Evolutionary conservation across 345 rosid genomes (phyloP).

Genomic region (Boechera retrofracta): DNA sequence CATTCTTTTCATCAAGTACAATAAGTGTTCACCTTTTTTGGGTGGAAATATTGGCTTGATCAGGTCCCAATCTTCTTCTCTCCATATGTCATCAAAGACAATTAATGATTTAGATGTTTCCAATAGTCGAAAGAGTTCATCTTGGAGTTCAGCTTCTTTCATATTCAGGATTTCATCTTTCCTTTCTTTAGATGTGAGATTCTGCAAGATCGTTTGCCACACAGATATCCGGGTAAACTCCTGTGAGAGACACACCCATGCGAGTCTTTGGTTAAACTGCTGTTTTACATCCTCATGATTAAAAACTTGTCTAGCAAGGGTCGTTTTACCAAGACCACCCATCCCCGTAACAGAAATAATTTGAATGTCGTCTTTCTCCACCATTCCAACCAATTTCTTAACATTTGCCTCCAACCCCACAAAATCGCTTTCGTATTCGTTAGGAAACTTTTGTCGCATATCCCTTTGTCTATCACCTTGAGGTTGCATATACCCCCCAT

Average conservation of each 20-base stretch:
- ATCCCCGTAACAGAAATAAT: neutral
- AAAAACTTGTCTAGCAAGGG: neutral
- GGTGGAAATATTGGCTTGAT: slow-evolving; percentile 4
- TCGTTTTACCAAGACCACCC: neutral
- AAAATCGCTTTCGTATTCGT: neutral
- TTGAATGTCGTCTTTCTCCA: neutral
- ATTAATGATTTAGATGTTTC: neutral
- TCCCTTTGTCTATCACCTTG: neutral
- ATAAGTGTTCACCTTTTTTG: neutral
- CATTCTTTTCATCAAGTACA: neutral
- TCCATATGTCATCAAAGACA: neutral
- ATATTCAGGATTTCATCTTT: neutral
- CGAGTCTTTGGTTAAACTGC: neutral
- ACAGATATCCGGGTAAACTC: neutral
- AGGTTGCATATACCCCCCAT: neutral
- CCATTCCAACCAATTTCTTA: neutral
- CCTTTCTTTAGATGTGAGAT: neutral
- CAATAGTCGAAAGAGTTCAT: neutral
- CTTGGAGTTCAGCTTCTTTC: neutral
- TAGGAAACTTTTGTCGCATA: neutral
- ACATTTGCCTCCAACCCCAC: neutral
- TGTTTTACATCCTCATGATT: neutral
- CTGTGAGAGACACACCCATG: neutral
- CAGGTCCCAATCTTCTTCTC: neutral
- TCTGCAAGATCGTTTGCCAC: neutral